Evolutionary conservation across 257 asterid species (phyloP).

Genomic region (Solanum verrucosum): DNA sequence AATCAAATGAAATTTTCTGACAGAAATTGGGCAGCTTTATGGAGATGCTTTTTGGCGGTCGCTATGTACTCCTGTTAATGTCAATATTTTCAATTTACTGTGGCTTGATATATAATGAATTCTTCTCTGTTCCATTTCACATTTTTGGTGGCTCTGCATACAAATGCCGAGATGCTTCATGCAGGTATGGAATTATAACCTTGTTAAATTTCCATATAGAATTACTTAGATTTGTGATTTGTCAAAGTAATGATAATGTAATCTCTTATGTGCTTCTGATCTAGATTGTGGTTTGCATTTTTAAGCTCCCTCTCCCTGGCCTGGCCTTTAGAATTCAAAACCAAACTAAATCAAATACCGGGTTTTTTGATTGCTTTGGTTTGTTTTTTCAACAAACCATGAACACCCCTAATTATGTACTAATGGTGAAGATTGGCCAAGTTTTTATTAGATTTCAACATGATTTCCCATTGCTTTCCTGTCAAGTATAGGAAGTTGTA

Average conservation of each 20-base stretch:
- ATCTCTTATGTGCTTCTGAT: neutral
- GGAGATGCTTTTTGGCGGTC: constrained; percentile 99
- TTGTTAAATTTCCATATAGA: neutral
- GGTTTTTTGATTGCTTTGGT: neutral
- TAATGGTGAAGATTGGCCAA: neutral
- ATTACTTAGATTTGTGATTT: neutral
- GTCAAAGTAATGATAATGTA: neutral
- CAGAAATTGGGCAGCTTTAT: constrained; percentile 99
- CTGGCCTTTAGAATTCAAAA: neutral
- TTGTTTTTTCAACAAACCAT: neutral
- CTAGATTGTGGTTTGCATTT: neutral
- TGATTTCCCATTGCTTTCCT: neutral
- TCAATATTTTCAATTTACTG: constrained; percentile 90
- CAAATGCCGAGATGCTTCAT: constrained; percentile 76
- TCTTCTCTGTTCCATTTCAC: constrained; percentile 95
- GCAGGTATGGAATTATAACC: constrained; percentile 52
- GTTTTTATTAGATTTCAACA: neutral
- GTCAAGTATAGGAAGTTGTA: neutral
- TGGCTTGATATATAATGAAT: constrained; percentile 95
- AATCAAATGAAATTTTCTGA: constrained; percentile 2
- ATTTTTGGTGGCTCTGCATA: constrained; percentile 94
- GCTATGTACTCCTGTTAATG: constrained; percentile 89
- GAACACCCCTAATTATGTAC: neutral
- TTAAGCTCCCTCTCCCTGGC: neutral
- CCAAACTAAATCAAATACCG: neutral